These are phyloP conservation scores for Thymus mandschuricus DNA, from an alignment of 257 asterid genomes.

Conservation along the genomic window DNA sequence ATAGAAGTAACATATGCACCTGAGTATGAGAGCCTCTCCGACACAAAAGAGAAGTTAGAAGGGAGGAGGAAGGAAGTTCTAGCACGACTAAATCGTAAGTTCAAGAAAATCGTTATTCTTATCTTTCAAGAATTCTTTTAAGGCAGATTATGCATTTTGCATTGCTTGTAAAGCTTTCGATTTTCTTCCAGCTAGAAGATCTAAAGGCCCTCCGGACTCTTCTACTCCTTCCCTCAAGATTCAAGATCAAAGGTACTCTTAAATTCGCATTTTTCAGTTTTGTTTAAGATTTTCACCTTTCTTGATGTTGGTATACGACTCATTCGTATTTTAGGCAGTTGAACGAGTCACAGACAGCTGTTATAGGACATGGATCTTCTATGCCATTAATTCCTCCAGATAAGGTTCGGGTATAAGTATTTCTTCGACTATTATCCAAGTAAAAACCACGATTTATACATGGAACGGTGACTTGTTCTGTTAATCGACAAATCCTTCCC, in stretches of 20 bases:
- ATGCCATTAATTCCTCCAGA: constrained; percentile 46
- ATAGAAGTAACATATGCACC: constrained; percentile 77
- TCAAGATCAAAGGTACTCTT: constrained; percentile 43
- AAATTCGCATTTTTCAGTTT: neutral
- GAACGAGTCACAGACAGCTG: constrained; percentile 27
- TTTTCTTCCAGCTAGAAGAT: constrained; percentile 54
- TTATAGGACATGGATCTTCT: constrained; percentile 38
- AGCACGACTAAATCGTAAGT: constrained; percentile 67
- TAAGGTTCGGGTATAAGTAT: constrained; percentile 45
- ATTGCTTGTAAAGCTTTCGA: neutral
- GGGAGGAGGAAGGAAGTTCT: constrained; percentile 80
- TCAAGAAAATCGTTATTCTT: neutral
- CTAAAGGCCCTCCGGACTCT: constrained; percentile 47
- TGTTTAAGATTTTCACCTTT: neutral
- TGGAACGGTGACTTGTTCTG: neutral
- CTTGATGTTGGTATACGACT: neutral
- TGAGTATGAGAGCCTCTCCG: constrained; percentile 64
- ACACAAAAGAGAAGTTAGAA: constrained; percentile 81
- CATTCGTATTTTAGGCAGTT: constrained; percentile 36
- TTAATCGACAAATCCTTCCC: constrained; percentile 16
- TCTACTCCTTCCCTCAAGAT: constrained; percentile 33
- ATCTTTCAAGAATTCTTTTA: constrained; percentile 6
- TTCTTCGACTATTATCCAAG: neutral
- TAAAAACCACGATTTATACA: neutral
- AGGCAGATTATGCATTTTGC: constrained; percentile 1